Percentiles rank a stretch among this genome's conserved stretches.
Evolutionary conservation across 345 rosid genomes (phyloP).

Genomic region (Kandelia obovata): DNA sequence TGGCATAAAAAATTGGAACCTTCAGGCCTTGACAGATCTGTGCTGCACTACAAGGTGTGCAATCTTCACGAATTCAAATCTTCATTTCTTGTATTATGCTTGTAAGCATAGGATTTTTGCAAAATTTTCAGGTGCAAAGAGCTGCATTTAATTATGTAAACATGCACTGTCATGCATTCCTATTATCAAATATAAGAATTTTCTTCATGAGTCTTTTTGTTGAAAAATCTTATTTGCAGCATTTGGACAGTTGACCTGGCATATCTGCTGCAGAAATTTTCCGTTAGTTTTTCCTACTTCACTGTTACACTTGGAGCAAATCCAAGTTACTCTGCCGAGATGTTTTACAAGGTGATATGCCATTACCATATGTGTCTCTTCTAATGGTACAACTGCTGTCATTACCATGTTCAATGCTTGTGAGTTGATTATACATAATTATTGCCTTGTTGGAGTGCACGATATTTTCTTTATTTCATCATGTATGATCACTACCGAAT

Average conservation of each 20-base stretch:
- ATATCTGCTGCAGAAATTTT: slow-evolving; percentile 65
- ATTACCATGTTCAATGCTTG: not conserved
- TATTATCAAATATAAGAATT: too few species aligned
- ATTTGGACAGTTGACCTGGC: slow-evolving; percentile 95
- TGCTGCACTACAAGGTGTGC: slow-evolving; percentile 76
- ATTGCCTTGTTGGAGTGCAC: not conserved
- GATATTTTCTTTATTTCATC: too few species aligned
- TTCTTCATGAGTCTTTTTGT: not conserved
- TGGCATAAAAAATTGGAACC: slow-evolving; percentile 55
- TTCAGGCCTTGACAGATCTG: slow-evolving; percentile 55
- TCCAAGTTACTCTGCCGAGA: slow-evolving; percentile 78
- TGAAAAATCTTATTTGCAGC: slow-evolving; percentile 36
- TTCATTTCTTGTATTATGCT: not conserved
- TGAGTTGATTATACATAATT: not conserved
- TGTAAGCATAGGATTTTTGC: not conserved
- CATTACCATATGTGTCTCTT: not conserved
- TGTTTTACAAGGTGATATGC: slow-evolving; percentile 71
- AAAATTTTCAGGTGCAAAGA: not conserved
- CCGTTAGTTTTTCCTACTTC: slow-evolving; percentile 72
- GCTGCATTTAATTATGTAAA: too few species aligned
- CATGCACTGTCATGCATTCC: too few species aligned
- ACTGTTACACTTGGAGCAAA: slow-evolving; percentile 90
- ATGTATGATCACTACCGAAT: too few species aligned
- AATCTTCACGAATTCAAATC: slow-evolving; percentile 1
- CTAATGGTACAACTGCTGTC: not conserved